Evolutionary conservation across 192 early-diverging fungal genomes (phyloP), one percentile per base, ranked within the genome.

Genomic region (Linnemannia schmuckeri): DNA sequence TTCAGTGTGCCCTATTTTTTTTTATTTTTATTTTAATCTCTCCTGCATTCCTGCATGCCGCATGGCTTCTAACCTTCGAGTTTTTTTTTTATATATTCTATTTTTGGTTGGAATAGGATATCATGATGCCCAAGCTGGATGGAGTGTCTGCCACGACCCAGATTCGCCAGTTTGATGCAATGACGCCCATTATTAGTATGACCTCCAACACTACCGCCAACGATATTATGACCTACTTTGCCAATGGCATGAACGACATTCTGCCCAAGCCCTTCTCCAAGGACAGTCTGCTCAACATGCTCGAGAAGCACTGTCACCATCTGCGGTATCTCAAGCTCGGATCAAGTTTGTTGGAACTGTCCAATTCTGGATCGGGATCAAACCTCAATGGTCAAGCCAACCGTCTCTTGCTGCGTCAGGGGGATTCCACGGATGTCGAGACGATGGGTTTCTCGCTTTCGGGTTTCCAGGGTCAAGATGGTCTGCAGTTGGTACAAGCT

Each of bases 141-240:
- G 95, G 94, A 27, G 88, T 95, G 22, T 88, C 86, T 35, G 94
- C 94, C 1, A 94, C 95, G 9, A 89, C 88, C 3, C 91, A 90
- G 68, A 95, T 96, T 72, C 91, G 95, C n/a, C 92, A 93, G 57
- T 94, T 94, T 87, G 93, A 96, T 82, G 82, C 86, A 47, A 74
- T 85, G 69, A 94, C 93, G 6, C 94, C 94, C 9, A 95, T 96
- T 44, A 93, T 96, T 61, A 90, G 92, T 15, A 96, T 96, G 95
- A 94, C 94, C 7, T 88, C 91, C 4, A 94, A 94, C 55, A 93
- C 91, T 12, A 92, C 93, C 1, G 89, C 90, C 22, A 88, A 82
- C 40, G 92, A 95, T 46, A 91, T 94, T 66, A 89, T 93, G 82
- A 91, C 81, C 13, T 96, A 95, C 75, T 89, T 93, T 41, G 88